Base-by-base conservation (phyloP, 2,329 filamentous ascomycete species). In the Fusarium heterosporum region DNA sequence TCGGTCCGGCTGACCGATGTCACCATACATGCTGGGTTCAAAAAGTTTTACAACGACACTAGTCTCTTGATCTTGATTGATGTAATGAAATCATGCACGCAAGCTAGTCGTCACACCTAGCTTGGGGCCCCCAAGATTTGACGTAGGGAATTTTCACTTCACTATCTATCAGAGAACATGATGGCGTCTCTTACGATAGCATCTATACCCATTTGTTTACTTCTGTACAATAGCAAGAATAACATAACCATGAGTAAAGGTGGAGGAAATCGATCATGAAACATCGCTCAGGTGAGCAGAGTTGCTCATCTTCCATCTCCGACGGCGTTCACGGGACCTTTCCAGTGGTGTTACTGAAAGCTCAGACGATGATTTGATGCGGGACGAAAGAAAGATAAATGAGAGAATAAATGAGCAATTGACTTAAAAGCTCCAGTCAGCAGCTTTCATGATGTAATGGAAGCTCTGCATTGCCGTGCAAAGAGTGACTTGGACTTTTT, bases 121-220 rank as follows among this genome's bases (percentile, higher is more conserved):
- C 46, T 53, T 17, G 38, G 38, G 42, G 14, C 43, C 34, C 25
- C 28, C 45, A 29, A 54, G 49, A 36, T 34, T 52, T 59, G 61
- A 57, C 59, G 34, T 48, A 61, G 39, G 46, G 56, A 52, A 66
- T 55, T 69, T 19, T 32, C 49, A 17, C 36, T 47, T 59, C 28
- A 50, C 58, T 61, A 47, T 55, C 65, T 41, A 38, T 54, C 55
- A 51, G 42, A 61, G 51, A 61, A 59, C 46, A 63, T 66, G 65
- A 69, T 66, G 65, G 62, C 42, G 56, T 63, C 55, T 62, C 34
- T 61, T 14, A 69, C 55, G 55, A 68, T 66, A 58, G 61, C 56
- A 63, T 56, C 61, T 63, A 68, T 68, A 69, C 66, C 65, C 66
- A 66, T 68, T 68, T 69, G 56, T 59, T 63, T 63, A 62, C 48